Base-by-base conservation (phyloP, 179 eudicot species). In the Beta macrorhiza region DNA sequence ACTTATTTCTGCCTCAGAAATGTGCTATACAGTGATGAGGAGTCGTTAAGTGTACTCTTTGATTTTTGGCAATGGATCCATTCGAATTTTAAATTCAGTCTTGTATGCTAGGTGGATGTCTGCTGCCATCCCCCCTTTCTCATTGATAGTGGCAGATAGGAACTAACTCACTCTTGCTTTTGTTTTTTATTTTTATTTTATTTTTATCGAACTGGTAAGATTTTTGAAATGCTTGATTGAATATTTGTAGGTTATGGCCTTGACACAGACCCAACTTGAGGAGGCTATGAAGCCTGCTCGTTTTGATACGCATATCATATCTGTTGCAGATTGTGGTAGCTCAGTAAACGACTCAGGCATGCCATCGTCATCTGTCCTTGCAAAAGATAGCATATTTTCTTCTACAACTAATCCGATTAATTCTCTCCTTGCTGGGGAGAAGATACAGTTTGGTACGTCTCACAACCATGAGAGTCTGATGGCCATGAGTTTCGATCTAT, bases 401-500 rank as follows among this genome's bases (percentile, higher is more conserved):
- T 90, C 97, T 49, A 81, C 93, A 72, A 80, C 93, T 78, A 91
- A 90, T 83, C 97, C 99, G 67, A 86, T 97, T 79, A 91, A 88
- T 76, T 97, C 98, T 78, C 89, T 97, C 67, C 97, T 97, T 76
- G 99, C 99, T 77, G 98, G 99, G 87, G 97, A 94, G 83, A 97
- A 91, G 86, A 97, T 97, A 83, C 99, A 94, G 81, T 97, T 97
- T 85, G 99, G 99, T 93, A 80, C 81, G 88, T 84, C 3, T 37
- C 42, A 37, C 42, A 37, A 37, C 42, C 42, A 1, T 47, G 32
- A 9, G 57, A 72, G 2, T 20, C 17, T 67, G 74, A 2, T 7
- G 57, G 71, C 76, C 82, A 51, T 77, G 79, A 57, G 37, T 61
- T 77, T 68, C 59, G 14, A 15, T 69, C 25, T 20, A 5, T 20